Percentiles rank a stretch among this genome's conserved stretches.
Conservation (phyloP, 305 asterid species). For the Rubia balearica region DNA sequence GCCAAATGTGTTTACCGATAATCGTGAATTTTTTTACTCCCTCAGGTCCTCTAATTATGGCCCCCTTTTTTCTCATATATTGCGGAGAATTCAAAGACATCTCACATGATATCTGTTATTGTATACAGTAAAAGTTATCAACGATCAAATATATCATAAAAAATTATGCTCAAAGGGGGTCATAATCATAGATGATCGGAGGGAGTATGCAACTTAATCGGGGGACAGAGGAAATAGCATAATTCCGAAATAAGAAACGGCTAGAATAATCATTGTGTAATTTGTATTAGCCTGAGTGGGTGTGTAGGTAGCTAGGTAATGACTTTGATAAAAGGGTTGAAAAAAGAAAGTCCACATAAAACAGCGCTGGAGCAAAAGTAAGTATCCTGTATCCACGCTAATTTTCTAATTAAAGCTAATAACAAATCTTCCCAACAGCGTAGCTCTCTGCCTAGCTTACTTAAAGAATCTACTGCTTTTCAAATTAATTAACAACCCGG, state of each 20-base stretch:
- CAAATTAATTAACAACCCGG: background rate
- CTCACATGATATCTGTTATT: no score
- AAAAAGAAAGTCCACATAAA: conserved; percentile 14
- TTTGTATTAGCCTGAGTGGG: background rate
- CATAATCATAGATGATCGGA: no score
- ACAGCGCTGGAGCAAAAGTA: conserved; percentile 3
- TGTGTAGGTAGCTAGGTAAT: conserved; percentile 7
- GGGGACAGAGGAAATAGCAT: no score
- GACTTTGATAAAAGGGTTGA: conserved; percentile 18
- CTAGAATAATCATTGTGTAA: background rate
- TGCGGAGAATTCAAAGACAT: no score
- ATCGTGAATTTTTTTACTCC: no score
- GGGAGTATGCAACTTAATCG: no score
- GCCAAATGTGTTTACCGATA: no score
- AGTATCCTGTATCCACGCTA: background rate
- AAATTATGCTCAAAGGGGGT: no score
- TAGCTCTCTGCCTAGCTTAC: background rate
- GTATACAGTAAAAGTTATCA: no score
- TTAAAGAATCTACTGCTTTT: conserved; percentile 12
- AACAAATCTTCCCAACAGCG: conserved; percentile 19
- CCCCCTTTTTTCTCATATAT: no score
- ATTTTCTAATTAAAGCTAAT: conserved; percentile 2
- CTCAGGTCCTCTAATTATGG: no score
- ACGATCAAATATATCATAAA: no score
- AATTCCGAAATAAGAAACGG: background rate